Base-by-base conservation (phyloP, 805 yeast species). In the Ogataea salicorniae region DNA sequence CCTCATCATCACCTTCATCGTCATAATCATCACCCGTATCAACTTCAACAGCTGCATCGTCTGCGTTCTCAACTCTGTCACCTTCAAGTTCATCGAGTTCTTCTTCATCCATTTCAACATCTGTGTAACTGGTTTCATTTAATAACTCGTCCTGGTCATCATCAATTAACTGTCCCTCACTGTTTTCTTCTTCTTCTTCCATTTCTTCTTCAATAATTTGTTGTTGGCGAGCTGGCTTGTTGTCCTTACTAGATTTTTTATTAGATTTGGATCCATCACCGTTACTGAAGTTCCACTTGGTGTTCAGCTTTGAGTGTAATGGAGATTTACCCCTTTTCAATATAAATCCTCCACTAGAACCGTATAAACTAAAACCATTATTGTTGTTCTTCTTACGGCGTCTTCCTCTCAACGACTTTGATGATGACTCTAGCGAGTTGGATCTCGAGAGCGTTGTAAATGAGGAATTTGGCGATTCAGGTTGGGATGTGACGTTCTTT, bases 401-500 rank as follows among this genome's bases (percentile, higher is more conserved):
- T 18, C 63, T 52, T 11, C 67, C 66, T 38, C 64, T 51, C 8
- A 48, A 42, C 8, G 63, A 60, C 15, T 58, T 51, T 2, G 67
- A 55, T 7, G 62, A 51, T 2, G 71, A 66, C n/a, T 68, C 72
- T n/a, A 66, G 26, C 1, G 72, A 67, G 37, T 60, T 62, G 6
- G 67, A 55, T 38, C 72, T 50, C 15, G 72, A 67, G n/a, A 67
- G 47, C 3, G 61, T 60, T 6, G 63, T 59, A 37, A 57, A 53
- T 3, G 71, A 66, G 1, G 71, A 67, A 35, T 57, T 60, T 2
- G 72, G 68, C 1, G 72, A 67, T 2, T 60, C 64, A 1, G 63
- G 61, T 36, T 57, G 64, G 22, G 58, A 58, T 1, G 53, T 45
- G 6, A 59, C 43, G 43, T 52, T 52, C 37, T 52, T 54, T 5